Base-by-base conservation (phyloP, 768 basidiomycete species). In the Termitomyces heimii region DNA sequence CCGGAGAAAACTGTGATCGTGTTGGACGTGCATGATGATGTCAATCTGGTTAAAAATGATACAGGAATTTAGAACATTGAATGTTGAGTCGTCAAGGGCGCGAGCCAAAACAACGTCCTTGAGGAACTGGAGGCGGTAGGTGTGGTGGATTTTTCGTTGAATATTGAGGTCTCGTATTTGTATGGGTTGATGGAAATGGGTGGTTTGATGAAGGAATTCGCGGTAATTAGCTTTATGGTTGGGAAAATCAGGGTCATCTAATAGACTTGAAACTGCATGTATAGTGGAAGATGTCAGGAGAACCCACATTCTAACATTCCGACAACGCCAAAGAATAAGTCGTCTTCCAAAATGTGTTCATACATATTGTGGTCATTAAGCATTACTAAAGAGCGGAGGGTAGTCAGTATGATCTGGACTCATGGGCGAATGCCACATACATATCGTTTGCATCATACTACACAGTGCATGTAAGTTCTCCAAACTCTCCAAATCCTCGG, bases 21-120 rank as follows among this genome's bases (percentile, higher is more conserved):
- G 81, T 67, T 94, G 90, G 34, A 98, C 82, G 66, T 96, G 86
- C 49, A 80, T 84, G 66, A 99, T 94, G 66, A 99, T 98, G 72
- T 99, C 97, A 65, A 96, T 94, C 70, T 99, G 96, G 74, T 98
- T 97, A 82, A 95, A 98, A 68, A 98, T 93, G 70, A 99, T 94
- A 73, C 92, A 92, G 2, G 93, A 94, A 72, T 94, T 98, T 67
- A 98, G 83, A 65, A 97, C 92, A 66, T 93, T 94, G 80, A 98
- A 96, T 0, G 95, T 98, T 2, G 92, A 89, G 70, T 99, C 97
- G 65, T 99, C 97, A 49, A 98, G 82, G 1, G 88, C 87, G 18
- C 97, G 88, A 0, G 94, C 93, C 49, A 99, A 89, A 42, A 99
- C 93, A 57, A 99, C 96, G 69, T 99, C 97, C 70, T 98, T 98